These are phyloP conservation scores for Trypanosomatidae sp. DNA, from an alignment of 208 protist species.

Conservation along the genomic window DNA sequence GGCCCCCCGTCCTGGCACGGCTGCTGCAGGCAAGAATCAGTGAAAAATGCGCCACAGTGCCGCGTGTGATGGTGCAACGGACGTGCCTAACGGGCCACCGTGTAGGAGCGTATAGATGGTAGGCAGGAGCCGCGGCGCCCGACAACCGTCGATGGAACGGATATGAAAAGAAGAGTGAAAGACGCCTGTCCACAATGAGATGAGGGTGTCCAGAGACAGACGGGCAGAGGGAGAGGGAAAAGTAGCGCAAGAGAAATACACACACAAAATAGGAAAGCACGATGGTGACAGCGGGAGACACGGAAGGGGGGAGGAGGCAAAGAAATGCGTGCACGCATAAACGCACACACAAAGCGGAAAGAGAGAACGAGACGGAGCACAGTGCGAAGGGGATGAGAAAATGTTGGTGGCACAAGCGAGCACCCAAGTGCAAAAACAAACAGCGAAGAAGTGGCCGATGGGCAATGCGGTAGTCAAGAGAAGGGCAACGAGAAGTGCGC, in stretches of 20 bases:
- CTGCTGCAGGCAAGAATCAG: too few species aligned
- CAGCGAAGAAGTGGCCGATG: too few species aligned
- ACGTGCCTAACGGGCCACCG: neutral
- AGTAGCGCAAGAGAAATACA: neutral
- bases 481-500: neutral
- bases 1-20: neutral
- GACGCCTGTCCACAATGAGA: neutral
- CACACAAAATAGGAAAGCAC: too few species aligned
- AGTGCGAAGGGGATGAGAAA: neutral
- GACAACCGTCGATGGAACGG: neutral
- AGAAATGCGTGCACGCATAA: neutral
- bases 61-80: neutral
- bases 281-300: neutral
- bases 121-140: neutral
- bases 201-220: neutral
- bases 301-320: neutral
- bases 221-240: neutral
- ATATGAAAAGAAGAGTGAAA: neutral
- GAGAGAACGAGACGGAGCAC: neutral
- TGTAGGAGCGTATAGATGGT: conserved; percentile 1
- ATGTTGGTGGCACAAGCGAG: neutral
- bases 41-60: neutral
- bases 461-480: neutral
- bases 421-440: neutral
- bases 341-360: neutral